Evolutionary conservation across 1,284 basidiomycete genomes (phyloP).

Genomic region (Microbotryum violaceum): DNA sequence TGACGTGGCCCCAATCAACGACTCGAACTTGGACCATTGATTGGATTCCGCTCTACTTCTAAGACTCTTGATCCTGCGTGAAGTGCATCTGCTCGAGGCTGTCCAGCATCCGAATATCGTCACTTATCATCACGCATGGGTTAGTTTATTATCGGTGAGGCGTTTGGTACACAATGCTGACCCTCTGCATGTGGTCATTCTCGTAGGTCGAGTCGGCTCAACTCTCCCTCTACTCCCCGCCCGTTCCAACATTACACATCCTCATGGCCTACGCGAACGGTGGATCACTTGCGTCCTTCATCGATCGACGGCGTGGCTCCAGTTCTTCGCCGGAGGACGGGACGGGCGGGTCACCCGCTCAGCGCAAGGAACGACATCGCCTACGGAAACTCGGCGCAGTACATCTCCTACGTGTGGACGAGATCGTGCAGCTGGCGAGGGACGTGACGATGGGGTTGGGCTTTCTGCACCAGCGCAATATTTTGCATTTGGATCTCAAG

Average conservation of each 20-base stretch:
- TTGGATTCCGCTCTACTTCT: neutral
- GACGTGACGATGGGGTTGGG: slow-evolving; percentile 30
- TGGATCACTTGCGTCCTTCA: slow-evolving; percentile 20
- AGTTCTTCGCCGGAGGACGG: neutral
- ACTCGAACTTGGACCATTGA: neutral
- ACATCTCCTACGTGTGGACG: slow-evolving; percentile 32
- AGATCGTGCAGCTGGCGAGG: slow-evolving; percentile 29
- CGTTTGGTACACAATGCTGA: neutral
- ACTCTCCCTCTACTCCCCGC: slow-evolving; percentile 20
- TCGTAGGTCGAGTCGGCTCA: slow-evolving; percentile 25
- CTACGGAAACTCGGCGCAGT: slow-evolving; percentile 15
- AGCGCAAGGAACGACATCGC: neutral
- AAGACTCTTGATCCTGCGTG: slow-evolving; percentile 28
- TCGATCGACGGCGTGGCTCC: slow-evolving; percentile 2
- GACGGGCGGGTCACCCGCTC: neutral
- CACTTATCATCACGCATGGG: slow-evolving; percentile 33
- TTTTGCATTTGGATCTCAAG: slow-evolving; percentile 37
- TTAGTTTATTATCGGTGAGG: neutral
- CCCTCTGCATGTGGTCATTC: neutral
- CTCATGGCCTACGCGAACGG: slow-evolving; percentile 36
- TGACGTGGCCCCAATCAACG: neutral
- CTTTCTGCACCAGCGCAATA: slow-evolving; percentile 31
- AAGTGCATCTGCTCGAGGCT: slow-evolving; percentile 35
- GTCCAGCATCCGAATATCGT: slow-evolving; percentile 35
- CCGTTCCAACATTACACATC: slow-evolving; percentile 32